These are phyloP conservation scores for Tulasnella calospora DNA, from an alignment of 768 basidiomycete genomes.

Conservation along the genomic window DNA sequence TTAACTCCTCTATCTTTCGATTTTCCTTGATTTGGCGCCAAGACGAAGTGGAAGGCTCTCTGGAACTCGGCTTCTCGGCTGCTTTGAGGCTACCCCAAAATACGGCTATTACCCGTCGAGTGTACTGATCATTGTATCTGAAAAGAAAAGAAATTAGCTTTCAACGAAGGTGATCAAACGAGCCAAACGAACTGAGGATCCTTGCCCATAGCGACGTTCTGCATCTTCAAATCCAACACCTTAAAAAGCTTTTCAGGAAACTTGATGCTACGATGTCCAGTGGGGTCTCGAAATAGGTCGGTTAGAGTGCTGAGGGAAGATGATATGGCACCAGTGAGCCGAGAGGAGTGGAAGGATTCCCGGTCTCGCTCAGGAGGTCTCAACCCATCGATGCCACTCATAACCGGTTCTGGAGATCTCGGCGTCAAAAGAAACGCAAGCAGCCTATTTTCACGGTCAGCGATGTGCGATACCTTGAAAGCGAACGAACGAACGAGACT, in stretches of 20 bases:
- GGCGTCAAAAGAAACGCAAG: constrained; percentile 54
- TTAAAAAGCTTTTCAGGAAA: constrained; percentile 94
- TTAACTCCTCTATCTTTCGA: constrained; percentile 94
- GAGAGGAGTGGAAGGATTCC: constrained; percentile 51
- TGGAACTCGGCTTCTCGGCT: not conserved
- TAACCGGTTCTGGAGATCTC: constrained; percentile 38
- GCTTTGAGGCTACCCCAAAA: constrained; percentile 58
- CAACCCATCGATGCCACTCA: constrained; percentile 44
- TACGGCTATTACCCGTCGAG: constrained; percentile 85
- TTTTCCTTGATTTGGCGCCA: constrained; percentile 85
- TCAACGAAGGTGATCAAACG: no score
- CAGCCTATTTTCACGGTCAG: constrained; percentile 44
- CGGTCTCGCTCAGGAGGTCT: constrained; percentile 28
- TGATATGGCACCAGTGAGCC: constrained; percentile 59
- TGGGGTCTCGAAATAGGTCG: constrained; percentile 73
- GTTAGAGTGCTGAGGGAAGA: constrained; percentile 55
- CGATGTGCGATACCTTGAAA: constrained; percentile 55
- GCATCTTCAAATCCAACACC: constrained; percentile 80
- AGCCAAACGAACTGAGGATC: constrained; percentile 68
- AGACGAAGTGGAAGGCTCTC: not conserved
- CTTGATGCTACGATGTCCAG: constrained; percentile 73
- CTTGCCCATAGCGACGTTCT: constrained; percentile 90
- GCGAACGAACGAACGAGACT: constrained; percentile 30
- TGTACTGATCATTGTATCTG: constrained; percentile 85
- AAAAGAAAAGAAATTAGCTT: not conserved